phyloP scores from a whole-genome alignment of 208 protist genomes.

The Borovskyia barvae region DNA sequence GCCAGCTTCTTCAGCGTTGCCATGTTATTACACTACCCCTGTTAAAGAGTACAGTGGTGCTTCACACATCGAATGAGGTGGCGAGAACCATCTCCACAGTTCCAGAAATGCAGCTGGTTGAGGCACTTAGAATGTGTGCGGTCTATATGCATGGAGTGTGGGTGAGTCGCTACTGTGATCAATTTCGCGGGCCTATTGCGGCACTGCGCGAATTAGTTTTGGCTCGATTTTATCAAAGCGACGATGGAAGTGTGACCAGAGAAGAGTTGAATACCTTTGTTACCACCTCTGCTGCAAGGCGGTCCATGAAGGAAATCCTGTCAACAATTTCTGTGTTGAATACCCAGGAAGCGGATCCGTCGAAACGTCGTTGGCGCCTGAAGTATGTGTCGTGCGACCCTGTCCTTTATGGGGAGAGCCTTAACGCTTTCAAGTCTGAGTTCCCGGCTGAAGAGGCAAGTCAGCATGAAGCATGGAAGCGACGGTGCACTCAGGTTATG shows the following conservation, averaged over 20 bases:
- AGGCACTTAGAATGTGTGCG: constrained; percentile 41
- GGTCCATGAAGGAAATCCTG: constrained; percentile 69
- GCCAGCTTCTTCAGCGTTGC: constrained; percentile 52
- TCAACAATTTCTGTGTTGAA: constrained; percentile 55
- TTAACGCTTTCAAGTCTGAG: constrained; percentile 22
- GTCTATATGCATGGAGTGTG: constrained; percentile 88
- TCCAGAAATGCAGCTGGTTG: constrained; percentile 36
- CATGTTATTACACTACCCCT: constrained; percentile 60
- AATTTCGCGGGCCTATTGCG: constrained; percentile 63
- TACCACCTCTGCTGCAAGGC: constrained; percentile 24
- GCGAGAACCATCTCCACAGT: constrained; percentile 17
- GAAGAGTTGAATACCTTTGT: constrained; percentile 63
- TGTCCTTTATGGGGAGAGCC: constrained; percentile 1
- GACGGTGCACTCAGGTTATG: constrained; percentile 31
- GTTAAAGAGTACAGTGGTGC: constrained; percentile 13
- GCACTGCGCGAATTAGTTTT: constrained; percentile 78
- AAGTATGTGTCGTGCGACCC: constrained; percentile 41
- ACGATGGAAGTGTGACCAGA: constrained; percentile 46
- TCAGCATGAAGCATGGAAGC: constrained; percentile 54
- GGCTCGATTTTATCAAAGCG: constrained; percentile 59
- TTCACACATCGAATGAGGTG: constrained; percentile 23
- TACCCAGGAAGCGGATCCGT: constrained; percentile 36
- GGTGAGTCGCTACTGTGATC: constrained; percentile 45
- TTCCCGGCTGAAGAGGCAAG: constrained; percentile 46
- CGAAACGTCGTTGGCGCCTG: constrained; percentile 66